Base-by-base conservation (phyloP, 148 eudicot genomes). In the Cornus suecica region DNA sequence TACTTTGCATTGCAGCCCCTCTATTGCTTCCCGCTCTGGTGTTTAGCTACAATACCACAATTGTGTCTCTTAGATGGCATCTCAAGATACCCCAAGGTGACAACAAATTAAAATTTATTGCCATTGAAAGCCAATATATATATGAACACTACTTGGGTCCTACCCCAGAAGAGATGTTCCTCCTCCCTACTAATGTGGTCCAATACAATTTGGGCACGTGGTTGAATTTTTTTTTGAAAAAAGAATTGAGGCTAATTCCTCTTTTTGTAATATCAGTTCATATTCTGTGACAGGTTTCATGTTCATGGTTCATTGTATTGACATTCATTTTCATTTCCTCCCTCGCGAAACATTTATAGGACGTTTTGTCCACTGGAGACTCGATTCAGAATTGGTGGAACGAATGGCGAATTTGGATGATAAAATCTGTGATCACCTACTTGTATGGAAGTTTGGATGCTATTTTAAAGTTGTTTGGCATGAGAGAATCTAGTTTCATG, bases 11-110 rank as follows among this genome's bases (percentile, higher is more conserved):
- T 77, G 31, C 34, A 4, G 18, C 78, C 90, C 15, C 63, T 88
- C 27, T 82, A 83, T n/a, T 86, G 77, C 63, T 0, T 87, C 14
- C 75, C 89, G 0, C 14, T 71, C 2, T 80, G 70, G 30, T 74
- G 80, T 58, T 80, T 81, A 1, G 87, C 85, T 7, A 72, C 82
- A 62, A 28, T 89, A 48, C 92, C 90, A 24, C 90, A 87, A n/a
- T 70, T 92, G 23, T 88, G 90, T 64, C 84, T 92, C 6, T 76
- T 92, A 5, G 74, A 81, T 48, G 91, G 86, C 69, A 81, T 88
- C 42, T 79, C 87, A 16, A 58, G 88, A 8, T 89, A 85, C 74
- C 97, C 97, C 3, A 70, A 80, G 86, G 93, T 89, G 79, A 64
- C 20, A 16, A 48, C 20, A 48, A 48, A 48, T 13, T 48, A 48